Evolutionary conservation across 2,329 filamentous ascomycete species (phyloP).

Genomic region (Claviceps arundinis): DNA sequence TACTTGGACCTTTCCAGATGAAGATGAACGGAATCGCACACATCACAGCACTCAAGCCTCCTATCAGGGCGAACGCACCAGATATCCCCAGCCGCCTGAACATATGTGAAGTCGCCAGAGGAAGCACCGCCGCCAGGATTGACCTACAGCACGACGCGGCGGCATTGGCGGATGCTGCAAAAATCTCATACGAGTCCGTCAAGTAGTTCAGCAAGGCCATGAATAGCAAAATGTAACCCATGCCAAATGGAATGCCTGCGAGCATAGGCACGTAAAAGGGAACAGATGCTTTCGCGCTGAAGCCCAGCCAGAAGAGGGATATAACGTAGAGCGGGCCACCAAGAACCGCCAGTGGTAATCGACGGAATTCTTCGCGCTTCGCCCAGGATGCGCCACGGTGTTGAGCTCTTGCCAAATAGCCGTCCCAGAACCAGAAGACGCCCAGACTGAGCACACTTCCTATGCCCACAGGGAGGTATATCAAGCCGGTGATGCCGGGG

Average conservation of each 20-base stretch:
- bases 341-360: constrained; percentile 59
- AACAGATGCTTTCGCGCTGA: constrained; percentile 34
- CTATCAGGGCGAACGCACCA: constrained; percentile 38
- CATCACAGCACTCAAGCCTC: constrained; percentile 35
- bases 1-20: constrained; percentile 38
- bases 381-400: constrained; percentile 41
- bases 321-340: constrained; percentile 52
- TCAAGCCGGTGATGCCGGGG: constrained; percentile 50
- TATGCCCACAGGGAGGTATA: constrained; percentile 54
- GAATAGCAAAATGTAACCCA: constrained; percentile 50
- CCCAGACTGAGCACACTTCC: constrained; percentile 46
- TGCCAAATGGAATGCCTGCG: constrained; percentile 47
- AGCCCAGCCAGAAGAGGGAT: constrained; percentile 51
- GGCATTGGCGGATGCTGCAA: constrained; percentile 64
- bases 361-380: constrained; percentile 49
- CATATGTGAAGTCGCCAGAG: constrained; percentile 39
- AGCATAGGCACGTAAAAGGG: constrained; percentile 44
- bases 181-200: constrained; percentile 54
- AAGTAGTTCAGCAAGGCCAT: constrained; percentile 52
- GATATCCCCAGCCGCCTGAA: constrained; percentile 33
- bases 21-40: constrained; percentile 38
- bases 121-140: constrained; percentile 71
- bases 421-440: constrained; percentile 54
- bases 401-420: constrained; percentile 40
- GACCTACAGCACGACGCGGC: constrained; percentile 80